These are phyloP conservation scores for Exophiala alcalophila DNA, from an alignment of 2,329 filamentous ascomycete genomes.

Conservation along the genomic window DNA sequence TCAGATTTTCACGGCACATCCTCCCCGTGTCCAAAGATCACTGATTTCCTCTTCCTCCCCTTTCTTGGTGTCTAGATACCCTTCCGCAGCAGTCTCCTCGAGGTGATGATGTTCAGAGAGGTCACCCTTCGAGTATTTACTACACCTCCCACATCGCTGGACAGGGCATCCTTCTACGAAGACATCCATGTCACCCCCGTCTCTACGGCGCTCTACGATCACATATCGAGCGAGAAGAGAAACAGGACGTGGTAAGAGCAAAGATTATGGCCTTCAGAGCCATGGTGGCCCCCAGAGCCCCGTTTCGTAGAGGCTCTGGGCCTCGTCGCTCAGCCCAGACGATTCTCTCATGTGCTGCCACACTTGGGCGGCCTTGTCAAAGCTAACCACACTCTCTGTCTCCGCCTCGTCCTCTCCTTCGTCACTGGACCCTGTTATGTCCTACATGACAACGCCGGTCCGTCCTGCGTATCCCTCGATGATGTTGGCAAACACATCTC, in stretches of 20 bases:
- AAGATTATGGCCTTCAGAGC: slow-evolving; percentile 7
- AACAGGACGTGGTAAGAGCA: background rate
- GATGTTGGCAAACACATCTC: background rate
- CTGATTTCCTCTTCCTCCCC: no score
- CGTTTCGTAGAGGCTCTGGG: slow-evolving; percentile 8
- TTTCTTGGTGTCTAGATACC: no score
- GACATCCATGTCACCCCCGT: no score
- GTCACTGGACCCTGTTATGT: slow-evolving; percentile 1
- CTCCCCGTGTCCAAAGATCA: no score
- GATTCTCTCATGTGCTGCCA: slow-evolving; percentile 18
- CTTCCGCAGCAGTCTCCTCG: no score
- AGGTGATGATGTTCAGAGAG: no score
- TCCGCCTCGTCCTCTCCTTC: background rate
- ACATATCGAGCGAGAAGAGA: no score
- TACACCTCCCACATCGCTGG: no score
- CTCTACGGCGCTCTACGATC: no score
- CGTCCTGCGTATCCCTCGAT: background rate
- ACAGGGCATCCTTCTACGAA: no score
- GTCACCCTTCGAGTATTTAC: no score
- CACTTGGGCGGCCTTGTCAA: slow-evolving; percentile 14
- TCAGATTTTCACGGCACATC: no score
- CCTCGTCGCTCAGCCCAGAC: slow-evolving; percentile 20
- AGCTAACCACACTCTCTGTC: slow-evolving; percentile 7
- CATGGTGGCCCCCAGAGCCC: slow-evolving; percentile 19
- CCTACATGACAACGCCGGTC: background rate